Conservation (phyloP, 306 rosid genomes). For the Betula pendula region DNA sequence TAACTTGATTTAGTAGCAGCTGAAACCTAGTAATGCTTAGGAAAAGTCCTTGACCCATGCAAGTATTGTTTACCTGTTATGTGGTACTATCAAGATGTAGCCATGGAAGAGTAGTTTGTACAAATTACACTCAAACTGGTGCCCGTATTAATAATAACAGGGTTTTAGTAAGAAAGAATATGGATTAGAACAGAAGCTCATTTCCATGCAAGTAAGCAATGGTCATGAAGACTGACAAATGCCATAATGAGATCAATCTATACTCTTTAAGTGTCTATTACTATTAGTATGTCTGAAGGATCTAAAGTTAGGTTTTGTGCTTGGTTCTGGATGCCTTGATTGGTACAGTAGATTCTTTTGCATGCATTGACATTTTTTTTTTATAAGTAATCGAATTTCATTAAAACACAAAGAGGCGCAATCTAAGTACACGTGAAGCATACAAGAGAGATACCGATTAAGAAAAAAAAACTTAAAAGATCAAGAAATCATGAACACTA, state of each 20-base stretch:
- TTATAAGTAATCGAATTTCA: no score
- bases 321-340: background rate
- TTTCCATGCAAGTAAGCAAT: background rate
- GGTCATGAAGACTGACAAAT: background rate
- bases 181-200: background rate
- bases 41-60: background rate
- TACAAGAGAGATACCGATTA: no score
- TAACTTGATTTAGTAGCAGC: background rate
- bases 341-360: background rate
- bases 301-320: background rate
- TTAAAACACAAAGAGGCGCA: no score
- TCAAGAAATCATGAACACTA: no score
- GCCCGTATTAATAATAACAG: no score
- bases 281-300: background rate
- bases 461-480: no score
- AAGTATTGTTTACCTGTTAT: background rate
- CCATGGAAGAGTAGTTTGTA: background rate
- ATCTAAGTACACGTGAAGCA: no score
- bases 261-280: background rate
- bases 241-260: background rate
- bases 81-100: background rate
- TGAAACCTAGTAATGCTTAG: background rate
- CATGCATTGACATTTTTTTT: background rate
- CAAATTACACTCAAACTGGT: background rate
- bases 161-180: no score